Percentiles rank a stretch among this genome's conserved stretches.
Evolutionary conservation across 352 stramenopile genomes (phyloP).

Genomic region (Phytopythium chamaehyphon): DNA sequence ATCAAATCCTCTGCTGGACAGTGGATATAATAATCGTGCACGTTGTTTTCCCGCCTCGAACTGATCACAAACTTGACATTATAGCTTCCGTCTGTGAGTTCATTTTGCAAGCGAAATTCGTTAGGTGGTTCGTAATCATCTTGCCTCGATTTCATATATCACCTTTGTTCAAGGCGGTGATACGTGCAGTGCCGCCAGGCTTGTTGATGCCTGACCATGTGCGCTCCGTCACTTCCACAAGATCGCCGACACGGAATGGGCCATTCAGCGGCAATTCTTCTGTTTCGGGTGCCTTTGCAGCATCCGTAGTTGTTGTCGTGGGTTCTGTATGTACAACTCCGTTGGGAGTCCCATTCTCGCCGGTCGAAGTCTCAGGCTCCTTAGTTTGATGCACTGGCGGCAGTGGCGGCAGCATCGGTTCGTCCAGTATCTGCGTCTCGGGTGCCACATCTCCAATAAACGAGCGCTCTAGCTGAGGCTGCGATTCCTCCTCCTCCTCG

Average conservation of each 20-base stretch:
- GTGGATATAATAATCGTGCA: conserved; percentile 38
- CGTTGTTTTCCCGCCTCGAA: conserved; percentile 16
- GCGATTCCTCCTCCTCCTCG: too few relatives aligned
- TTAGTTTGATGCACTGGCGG: too few relatives aligned
- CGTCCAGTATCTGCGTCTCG: too few relatives aligned
- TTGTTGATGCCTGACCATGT: conserved; percentile 93
- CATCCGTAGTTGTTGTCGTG: neutral
- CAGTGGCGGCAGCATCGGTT: too few relatives aligned
- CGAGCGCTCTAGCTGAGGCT: too few relatives aligned
- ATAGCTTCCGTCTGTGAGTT: conserved; percentile 35
- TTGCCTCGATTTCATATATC: neutral
- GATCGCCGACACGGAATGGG: conserved; percentile 50
- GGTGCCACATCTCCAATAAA: too few relatives aligned
- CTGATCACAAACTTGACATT: conserved; percentile 61
- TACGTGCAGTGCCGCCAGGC: conserved; percentile 78
- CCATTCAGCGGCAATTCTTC: conserved; percentile 14
- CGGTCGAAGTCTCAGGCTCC: too few relatives aligned
- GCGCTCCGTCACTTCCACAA: conserved; percentile 85
- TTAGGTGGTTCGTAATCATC: neutral
- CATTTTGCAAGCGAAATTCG: neutral
- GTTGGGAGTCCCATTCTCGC: too few relatives aligned
- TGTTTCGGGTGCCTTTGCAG: neutral
- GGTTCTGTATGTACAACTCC: neutral
- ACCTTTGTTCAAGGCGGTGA: conserved; percentile 59
- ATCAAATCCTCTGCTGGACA: conserved; percentile 31